phyloP scores from a whole-genome alignment of 2,329 filamentous ascomycete genomes.

The Didymella exigua region DNA sequence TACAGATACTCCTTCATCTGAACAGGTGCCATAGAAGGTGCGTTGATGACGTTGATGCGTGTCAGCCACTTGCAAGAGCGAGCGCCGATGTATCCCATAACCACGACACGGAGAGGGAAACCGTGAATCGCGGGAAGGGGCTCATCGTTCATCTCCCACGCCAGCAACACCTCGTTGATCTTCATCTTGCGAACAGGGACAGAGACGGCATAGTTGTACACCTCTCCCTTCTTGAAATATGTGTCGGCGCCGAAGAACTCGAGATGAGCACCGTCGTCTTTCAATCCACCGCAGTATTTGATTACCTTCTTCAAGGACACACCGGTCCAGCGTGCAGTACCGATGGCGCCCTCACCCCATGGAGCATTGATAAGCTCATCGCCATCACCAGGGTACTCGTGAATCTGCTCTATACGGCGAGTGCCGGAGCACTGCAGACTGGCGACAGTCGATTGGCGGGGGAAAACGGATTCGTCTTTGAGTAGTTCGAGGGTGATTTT shows the following conservation, averaged over 20 bases:
- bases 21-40: conserved; percentile 64
- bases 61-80: conserved; percentile 68
- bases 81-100: conserved; percentile 71
- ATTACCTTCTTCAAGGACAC: conserved; percentile 72
- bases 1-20: conserved; percentile 71
- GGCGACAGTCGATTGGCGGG: conserved; percentile 62
- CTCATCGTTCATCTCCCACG: conserved; percentile 75
- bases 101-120: conserved; percentile 65
- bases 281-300: conserved; percentile 70
- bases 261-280: conserved; percentile 62
- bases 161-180: conserved; percentile 68
- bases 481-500: conserved; percentile 64
- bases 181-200: conserved; percentile 73
- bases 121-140: conserved; percentile 69
- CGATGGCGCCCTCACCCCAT: conserved; percentile 65
- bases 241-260: conserved; percentile 74
- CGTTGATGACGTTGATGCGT: conserved; percentile 64
- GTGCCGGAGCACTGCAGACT: conserved; percentile 73
- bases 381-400: conserved; percentile 68
- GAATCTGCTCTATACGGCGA: conserved; percentile 71
- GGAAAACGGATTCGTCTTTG: conserved; percentile 64
- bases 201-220: conserved; percentile 70
- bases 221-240: conserved; percentile 71
- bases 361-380: conserved; percentile 60
- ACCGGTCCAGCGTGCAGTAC: conserved; percentile 67